Evolutionary conservation across 352 stramenopile species (phyloP), one percentile per base, ranked within the genome.

Genomic region (Phytopythium aichiense): DNA sequence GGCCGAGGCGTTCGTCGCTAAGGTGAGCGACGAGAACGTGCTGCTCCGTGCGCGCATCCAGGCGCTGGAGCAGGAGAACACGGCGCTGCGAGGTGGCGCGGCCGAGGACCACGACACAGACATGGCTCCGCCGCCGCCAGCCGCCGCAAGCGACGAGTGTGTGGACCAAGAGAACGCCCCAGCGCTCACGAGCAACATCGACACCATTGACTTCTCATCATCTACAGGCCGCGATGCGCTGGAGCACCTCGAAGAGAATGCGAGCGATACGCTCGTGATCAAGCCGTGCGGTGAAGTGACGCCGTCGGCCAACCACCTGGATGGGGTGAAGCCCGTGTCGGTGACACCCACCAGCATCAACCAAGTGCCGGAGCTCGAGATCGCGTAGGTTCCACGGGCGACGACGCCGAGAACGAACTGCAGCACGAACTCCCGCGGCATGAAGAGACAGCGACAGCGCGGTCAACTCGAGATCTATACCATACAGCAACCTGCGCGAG

Each of bases 1-100:
- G 35, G 78, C 82, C 0, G 79, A 91, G 48, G 73, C 70, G 51
- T 88, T 77, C 42, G 73, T 88, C 5, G 64, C 68, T 12, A 77
- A 86, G 45, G 73, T 74, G n/a, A 70, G 67, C 13, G 30, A 58
- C 7, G 77, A 90, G 58, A 88, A 87, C 46, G 55, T 76, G 55
- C 42, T 46, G 18, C 55, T 89, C 13, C 54, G 56, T 0, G 51
- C 68, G 25, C 64, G 72, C 7, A 56, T 83, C 12, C 38, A 56
- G 12, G 46, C 35, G 12, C 59, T 87, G 1, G 51, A 73, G 56
- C 45, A 69, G 12, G 64, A 84, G 55, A 38, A 75, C 4, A 63
- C 72, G 28, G 30, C 25, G 30, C 49, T 75, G 52, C 9, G 33
- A 12, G 33, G n/a, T 3, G 11, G 13, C 2, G 62, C 70, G 2